Evolutionary conservation across 176 grass and related monocot species (phyloP), one percentile per base, ranked within the genome.

Genomic region (Phoenix dactylifera): DNA sequence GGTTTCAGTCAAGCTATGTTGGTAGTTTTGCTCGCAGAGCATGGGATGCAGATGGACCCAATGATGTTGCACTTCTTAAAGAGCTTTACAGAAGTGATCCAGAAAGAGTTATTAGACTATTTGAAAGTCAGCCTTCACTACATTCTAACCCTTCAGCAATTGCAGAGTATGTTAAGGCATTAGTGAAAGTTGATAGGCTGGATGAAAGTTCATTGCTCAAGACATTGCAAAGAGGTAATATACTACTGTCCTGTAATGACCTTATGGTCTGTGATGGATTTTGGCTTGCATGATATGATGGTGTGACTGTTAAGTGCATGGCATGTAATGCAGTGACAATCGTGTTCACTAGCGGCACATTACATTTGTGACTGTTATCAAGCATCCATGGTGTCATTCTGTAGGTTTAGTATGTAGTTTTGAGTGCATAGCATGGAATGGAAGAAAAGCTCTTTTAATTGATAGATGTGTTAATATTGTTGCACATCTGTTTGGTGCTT

Each of bases 221-320:
- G 65, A 85, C 86, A 60, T 77, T 96, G 78, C 83, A 90, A 71
- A 90, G 78, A 88, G 92, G 92, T 96, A 87, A 63, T 18, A 18
- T 44, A 44, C 9, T 9, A 44, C 6, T 44, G 35, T 44, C 1
- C 9, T 44, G 35, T 44, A 44, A 44, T 44, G 35, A 44, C 10
- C 35, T 44, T 44, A 44, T 44, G 35, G 35, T 44, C 2, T 12
- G 35, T 12, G 10, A 44, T 2, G 7, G 35, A 69, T 58, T 62
- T 77, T n/a, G 60, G 5, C 26, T 67, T 49, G 30, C 65, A 69
- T 24, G 24, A 54, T 23, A 0, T 64, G 2, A 64, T 44, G 16
- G 19, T 44, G 35, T 44, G 12, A 56, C 18, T 14, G 22, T 56
- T 18, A 56, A 56, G 54, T 56, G 54, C 19, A 56, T 56, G 22